Evolutionary conservation across 768 basidiomycete species (phyloP).

Genomic region (Trametes sanguinea): DNA sequence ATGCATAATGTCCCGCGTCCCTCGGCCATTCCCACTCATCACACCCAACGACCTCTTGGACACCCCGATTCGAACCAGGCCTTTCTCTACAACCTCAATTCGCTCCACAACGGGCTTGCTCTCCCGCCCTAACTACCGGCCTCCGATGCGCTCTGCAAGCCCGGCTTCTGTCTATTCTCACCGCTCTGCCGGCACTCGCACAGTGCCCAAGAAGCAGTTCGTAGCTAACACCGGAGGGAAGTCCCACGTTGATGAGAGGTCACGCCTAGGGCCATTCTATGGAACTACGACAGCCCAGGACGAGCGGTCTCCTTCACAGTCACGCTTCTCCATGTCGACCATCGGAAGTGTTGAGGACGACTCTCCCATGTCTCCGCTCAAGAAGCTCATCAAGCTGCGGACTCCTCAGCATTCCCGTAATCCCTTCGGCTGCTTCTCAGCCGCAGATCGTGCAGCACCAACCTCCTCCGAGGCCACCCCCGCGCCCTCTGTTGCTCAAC

Average conservation of each 20-base stretch:
- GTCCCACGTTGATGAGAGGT: not conserved
- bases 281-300: constrained; percentile 7
- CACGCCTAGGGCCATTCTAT: not conserved
- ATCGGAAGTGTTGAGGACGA: constrained; percentile 1
- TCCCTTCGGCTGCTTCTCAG: not conserved
- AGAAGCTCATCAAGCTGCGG: not conserved
- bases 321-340: constrained; percentile 14
- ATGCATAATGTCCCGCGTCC: constrained; percentile 29
- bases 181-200: not conserved
- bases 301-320: not conserved
- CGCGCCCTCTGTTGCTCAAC: constrained; percentile 12
- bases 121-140: not conserved
- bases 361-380: not conserved
- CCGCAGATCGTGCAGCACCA: no score
- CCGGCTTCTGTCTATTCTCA: constrained; percentile 11
- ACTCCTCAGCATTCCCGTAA: not conserved
- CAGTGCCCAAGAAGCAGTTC: constrained; percentile 15
- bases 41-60: constrained; percentile 25
- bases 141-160: constrained; percentile 4
- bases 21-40: constrained; percentile 25
- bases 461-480: not conserved
- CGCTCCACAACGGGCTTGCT: constrained; percentile 23
- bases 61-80: constrained; percentile 9
- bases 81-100: constrained; percentile 14
- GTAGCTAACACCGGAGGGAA: constrained; percentile 1